Evolutionary conservation across 257 asterid species (phyloP), one percentile per base, ranked within the genome.

Genomic region (Solanum chaucha): DNA sequence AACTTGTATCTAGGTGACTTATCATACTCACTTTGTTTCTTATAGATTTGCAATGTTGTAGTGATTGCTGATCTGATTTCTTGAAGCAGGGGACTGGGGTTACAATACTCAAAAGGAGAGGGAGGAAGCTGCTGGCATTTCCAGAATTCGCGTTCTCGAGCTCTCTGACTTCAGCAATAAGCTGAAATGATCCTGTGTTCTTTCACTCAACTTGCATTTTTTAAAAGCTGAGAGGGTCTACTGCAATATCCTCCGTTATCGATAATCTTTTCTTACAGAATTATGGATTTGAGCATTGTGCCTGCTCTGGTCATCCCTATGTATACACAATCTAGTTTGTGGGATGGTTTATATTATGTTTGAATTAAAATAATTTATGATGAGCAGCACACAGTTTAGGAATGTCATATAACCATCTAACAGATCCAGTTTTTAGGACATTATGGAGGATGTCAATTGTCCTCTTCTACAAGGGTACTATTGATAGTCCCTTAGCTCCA

Each of bases 31-130:
- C 34, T 30, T 20, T 8, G 59, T 2, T 59, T 48, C 34, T 46
- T 26, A 28, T 24, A 41, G 24, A 77, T 24, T 28, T 55, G 70
- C 72, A 70, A 73, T 83, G 35, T 59, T 84, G 75, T 84, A 64
- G 32, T 82, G 70, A 40, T 87, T 83, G 34, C 82, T 91, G 81
- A 89, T 35, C 87, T 67, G 51, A 67, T 87, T 86, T 71, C 48
- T 51, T 48, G 87, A 87, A 87, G 71, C 96, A 95, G 98, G 97
- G 87, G 98, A 97, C 88, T 97, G 99, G 99, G 99, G 99, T 58
- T 95, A 96, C 86, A 95, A 97, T 91, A 97, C 99, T 44, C 90
- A 67, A 51, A 95, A 92, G 30, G 99, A 97, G 90, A 92, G 99
- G 64, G 97, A 95, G 17, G 99, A 94, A 75, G 99, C 99, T 28